Evolutionary conservation across 495 filamentous ascomycete species (phyloP), one percentile per base, ranked within the genome.

Genomic region (Immersiella caudata): DNA sequence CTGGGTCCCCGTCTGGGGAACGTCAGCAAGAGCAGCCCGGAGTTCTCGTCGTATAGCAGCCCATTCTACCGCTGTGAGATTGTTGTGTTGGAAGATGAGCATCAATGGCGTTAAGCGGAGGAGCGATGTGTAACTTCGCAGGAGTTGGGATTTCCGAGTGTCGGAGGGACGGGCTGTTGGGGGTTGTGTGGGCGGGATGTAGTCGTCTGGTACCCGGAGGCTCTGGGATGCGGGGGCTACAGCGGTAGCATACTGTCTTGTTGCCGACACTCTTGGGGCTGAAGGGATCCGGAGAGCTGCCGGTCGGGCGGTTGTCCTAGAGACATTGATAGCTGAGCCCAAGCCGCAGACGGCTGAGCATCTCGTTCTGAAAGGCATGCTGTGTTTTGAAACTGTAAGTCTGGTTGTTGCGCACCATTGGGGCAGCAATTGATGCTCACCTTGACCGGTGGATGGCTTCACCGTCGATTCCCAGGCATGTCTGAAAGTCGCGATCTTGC

Each of bases 51-150:
- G 86, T 65, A 99, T 86, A 14, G 89, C 88, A 29, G 88, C 83
- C 94, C 93, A 97, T 85, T 99, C 95, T 50, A 83, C 81, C 5
- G 93, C 88, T 61, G 89, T 91, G 60, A 99, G 82, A 78, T 97
- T 98, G 85, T 94, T 97, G 85, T 98, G 95, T 79, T 98, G 94
- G 84, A 99, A 94, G 72, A 98, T 82, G 66, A 99, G 86, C 74
- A 97, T 89, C 25, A 98, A 79, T 55, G 95, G 93, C 20, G 91
- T 89, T 46, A 93, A 93, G 52, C 91, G 93, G 67, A 99, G 87
- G 67, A 97, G 84, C 8, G 96, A 96, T 66, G 94, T 94, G 82
- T 99, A 99, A 78, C 91, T 87, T 58, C 95, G 89, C 70, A 96
- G 90, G 54, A 99, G 89, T 78, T 98, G 94, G n/a, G 94, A 89